Percentiles rank a stretch among this genome's conserved stretches.
phyloP scores from a whole-genome alignment of 805 yeast species.

The Priceomyces fermenticarens region DNA sequence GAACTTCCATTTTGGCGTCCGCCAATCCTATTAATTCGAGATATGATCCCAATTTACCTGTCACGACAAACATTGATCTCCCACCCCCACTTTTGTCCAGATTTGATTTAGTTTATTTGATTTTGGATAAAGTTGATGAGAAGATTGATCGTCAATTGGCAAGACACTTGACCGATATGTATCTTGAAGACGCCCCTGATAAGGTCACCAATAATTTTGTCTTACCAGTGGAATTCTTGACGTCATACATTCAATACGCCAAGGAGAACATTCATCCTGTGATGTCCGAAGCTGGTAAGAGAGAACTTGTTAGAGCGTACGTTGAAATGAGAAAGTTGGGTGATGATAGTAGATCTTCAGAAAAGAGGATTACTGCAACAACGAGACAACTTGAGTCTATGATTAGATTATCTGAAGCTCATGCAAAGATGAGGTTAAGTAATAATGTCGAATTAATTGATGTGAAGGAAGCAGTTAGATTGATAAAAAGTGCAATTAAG shows the following conservation, averaged over 20 bases:
- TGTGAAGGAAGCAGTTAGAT: slow-evolving; percentile 89
- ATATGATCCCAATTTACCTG: slow-evolving; percentile 92
- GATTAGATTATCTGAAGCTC: slow-evolving; percentile 94
- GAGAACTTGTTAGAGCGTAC: slow-evolving; percentile 79
- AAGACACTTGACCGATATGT: slow-evolving; percentile 84
- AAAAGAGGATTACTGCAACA: slow-evolving; percentile 93
- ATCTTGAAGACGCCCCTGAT: slow-evolving; percentile 81
- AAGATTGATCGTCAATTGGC: slow-evolving; percentile 82
- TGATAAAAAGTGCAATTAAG: slow-evolving; percentile 90
- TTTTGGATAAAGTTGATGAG: slow-evolving; percentile 91
- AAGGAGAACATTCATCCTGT: slow-evolving; percentile 80
- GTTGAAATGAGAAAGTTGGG: slow-evolving; percentile 94
- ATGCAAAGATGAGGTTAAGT: slow-evolving; percentile 91
- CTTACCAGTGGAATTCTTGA: slow-evolving; percentile 82
- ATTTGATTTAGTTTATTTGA: slow-evolving; percentile 89
- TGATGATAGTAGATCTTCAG: slow-evolving; percentile 82
- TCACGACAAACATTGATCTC: slow-evolving; percentile 89
- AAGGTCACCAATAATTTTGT: slow-evolving; percentile 66
- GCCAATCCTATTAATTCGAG: slow-evolving; percentile 97
- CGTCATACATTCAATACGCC: slow-evolving; percentile 91
- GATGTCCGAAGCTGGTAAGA: slow-evolving; percentile 75
- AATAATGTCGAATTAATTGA: slow-evolving; percentile 69
- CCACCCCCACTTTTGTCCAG: slow-evolving; percentile 96
- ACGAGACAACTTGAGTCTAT: slow-evolving; percentile 95
- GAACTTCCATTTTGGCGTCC: slow-evolving; percentile 93